phyloP scores from a whole-genome alignment of 1,284 basidiomycete species.

The Ustilago vetiveriae region DNA sequence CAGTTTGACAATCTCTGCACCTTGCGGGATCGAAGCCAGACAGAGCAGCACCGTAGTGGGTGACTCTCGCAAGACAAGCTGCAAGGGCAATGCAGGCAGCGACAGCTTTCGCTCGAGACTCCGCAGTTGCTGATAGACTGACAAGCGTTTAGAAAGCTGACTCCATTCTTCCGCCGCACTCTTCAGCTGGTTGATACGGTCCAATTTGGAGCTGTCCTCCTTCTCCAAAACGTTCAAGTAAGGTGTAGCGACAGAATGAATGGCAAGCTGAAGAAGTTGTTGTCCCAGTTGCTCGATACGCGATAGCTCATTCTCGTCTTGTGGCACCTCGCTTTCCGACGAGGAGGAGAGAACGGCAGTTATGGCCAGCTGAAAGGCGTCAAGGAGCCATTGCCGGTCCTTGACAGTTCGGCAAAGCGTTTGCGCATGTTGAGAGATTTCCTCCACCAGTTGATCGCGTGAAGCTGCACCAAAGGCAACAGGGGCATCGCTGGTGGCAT shows the following conservation, averaged over 20 bases:
- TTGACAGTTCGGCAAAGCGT: constrained; percentile 22
- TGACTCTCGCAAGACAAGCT: constrained; percentile 14
- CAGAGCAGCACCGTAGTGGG: constrained; percentile 14
- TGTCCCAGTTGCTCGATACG: constrained; percentile 25
- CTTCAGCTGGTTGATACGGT: no score
- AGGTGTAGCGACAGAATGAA: constrained; percentile 21
- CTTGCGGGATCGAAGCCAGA: constrained; percentile 20
- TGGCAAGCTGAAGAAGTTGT: constrained; percentile 29
- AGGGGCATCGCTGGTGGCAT: neutral
- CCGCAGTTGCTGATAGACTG: constrained; percentile 3
- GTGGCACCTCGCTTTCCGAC: neutral
- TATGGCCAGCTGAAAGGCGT: constrained; percentile 31
- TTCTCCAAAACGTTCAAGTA: constrained; percentile 6
- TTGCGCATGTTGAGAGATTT: constrained; percentile 35
- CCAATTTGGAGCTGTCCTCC: no score
- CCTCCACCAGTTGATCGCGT: constrained; percentile 24
- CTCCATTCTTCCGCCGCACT: constrained; percentile 1
- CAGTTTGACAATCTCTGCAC: constrained; percentile 5
- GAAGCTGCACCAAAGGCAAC: neutral
- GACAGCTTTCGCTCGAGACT: constrained; percentile 3
- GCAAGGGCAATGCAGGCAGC: constrained; percentile 17
- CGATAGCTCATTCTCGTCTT: neutral
- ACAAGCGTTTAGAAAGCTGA: constrained; percentile 7
- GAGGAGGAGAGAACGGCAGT: constrained; percentile 23
- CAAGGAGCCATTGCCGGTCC: constrained; percentile 22